phyloP scores from a whole-genome alignment of 2,329 filamentous ascomycete genomes.

The Sarocladium brachiariae region DNA sequence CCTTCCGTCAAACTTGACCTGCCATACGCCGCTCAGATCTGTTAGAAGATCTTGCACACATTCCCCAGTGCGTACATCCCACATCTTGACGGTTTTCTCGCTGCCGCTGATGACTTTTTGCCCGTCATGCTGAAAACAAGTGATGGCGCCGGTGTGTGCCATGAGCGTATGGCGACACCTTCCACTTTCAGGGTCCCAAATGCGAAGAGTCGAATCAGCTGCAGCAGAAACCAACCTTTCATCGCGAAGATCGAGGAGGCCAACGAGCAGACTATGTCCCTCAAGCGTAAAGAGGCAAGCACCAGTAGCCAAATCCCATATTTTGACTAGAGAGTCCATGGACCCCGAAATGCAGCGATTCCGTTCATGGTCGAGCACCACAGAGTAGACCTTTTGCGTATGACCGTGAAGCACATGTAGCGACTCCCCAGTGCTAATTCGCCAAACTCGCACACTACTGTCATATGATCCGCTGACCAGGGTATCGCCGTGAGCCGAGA shows the following conservation, averaged over 20 bases:
- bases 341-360: constrained; percentile 96
- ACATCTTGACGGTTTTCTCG: constrained; percentile 96
- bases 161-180: constrained; percentile 84
- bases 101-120: constrained; percentile 96
- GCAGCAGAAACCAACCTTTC: constrained; percentile 91
- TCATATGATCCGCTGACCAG: constrained; percentile 98
- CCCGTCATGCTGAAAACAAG: constrained; percentile 95
- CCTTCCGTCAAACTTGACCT: constrained; percentile 94
- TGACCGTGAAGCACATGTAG: constrained; percentile 81
- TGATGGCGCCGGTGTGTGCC: constrained; percentile 94
- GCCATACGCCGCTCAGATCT: constrained; percentile 95
- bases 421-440: constrained; percentile 88
- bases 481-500: constrained; percentile 89
- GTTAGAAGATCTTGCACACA: constrained; percentile 90
- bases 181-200: constrained; percentile 93
- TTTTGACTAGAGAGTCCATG: constrained; percentile 97
- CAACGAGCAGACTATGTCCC: constrained; percentile 87
- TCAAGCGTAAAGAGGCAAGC: constrained; percentile 82
- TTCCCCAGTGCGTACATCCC: constrained; percentile 88
- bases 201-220: constrained; percentile 87
- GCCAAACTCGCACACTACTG: constrained; percentile 91
- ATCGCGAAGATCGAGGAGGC: constrained; percentile 80
- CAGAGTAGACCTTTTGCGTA: constrained; percentile 90
- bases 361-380: constrained; percentile 84
- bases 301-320: constrained; percentile 90